phyloP scores from a whole-genome alignment of 164 flowering plant genomes.

The Magnolia officinalis region DNA sequence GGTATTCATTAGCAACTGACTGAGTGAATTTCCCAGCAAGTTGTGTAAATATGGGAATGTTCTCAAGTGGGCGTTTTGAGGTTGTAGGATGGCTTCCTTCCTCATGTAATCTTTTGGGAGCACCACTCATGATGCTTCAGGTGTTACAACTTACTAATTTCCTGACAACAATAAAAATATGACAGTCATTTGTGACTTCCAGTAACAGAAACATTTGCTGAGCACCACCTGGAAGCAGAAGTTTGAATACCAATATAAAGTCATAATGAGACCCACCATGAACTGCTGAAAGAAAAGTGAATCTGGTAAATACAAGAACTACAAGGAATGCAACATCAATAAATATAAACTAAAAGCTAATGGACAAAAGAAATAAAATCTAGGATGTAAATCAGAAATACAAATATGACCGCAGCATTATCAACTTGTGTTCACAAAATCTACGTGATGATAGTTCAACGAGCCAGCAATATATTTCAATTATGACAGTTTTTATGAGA shows the following conservation, averaged over 20 bases:
- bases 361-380: too few species aligned
- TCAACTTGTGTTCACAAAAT: too few species aligned
- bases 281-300: not conserved
- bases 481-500: too few species aligned
- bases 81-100: constrained; percentile 44
- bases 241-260: not conserved
- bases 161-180: not conserved
- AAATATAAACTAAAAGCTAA: too few species aligned
- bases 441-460: too few species aligned
- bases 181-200: not conserved
- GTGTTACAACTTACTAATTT: not conserved
- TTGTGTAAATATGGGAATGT: constrained; percentile 25
- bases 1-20: constrained; percentile 35
- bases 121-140: constrained; percentile 43
- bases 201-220: not conserved
- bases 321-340: too few species aligned
- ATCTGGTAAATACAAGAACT: too few species aligned
- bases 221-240: not conserved
- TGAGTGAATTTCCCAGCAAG: constrained; percentile 22
- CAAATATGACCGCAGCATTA: too few species aligned
- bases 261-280: not conserved
- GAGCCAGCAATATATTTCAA: too few species aligned
- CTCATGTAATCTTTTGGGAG: constrained; percentile 57
- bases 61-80: constrained; percentile 48
- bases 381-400: too few species aligned